Percentiles rank a stretch among this genome's conserved stretches.
Evolutionary conservation across 768 basidiomycete species (phyloP).

Genomic region (Tulasnella sp.): DNA sequence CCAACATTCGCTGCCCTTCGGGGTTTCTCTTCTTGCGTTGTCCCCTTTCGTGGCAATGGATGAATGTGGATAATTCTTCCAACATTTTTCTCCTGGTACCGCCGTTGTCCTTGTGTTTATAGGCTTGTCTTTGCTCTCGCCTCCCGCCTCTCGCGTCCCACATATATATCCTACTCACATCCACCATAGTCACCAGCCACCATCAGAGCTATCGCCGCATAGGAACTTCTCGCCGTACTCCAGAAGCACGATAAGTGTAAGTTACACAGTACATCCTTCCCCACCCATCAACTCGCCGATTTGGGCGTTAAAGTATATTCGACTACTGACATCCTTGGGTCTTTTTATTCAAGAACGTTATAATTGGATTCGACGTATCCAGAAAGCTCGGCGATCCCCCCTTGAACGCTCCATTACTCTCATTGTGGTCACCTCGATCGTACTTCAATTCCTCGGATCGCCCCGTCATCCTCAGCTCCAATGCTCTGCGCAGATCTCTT

Average conservation of each 20-base stretch:
- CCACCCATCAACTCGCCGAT: background rate
- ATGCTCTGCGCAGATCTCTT: slow-evolving; percentile 14
- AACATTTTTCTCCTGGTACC: too few relatives aligned
- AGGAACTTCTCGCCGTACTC: background rate
- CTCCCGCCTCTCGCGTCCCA: background rate
- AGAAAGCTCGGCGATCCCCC: background rate
- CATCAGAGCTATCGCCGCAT: background rate
- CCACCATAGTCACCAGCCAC: background rate
- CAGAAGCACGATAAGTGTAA: slow-evolving; percentile 1
- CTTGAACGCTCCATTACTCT: background rate
- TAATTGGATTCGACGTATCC: background rate
- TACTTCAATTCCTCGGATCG: too few relatives aligned
- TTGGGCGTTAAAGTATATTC: background rate
- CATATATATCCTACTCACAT: background rate
- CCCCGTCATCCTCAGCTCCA: background rate
- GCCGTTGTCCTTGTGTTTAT: too few relatives aligned
- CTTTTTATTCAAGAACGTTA: background rate
- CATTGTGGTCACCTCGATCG: background rate
- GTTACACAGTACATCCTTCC: slow-evolving; percentile 1
- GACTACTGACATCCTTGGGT: background rate
- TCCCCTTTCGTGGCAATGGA: too few relatives aligned
- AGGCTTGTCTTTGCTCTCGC: background rate
- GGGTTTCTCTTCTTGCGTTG: too few relatives aligned
- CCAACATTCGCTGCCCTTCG: too few relatives aligned
- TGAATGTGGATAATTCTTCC: too few relatives aligned